phyloP scores from a whole-genome alignment of 306 rosid genomes.

The Quillaja saponaria region DNA sequence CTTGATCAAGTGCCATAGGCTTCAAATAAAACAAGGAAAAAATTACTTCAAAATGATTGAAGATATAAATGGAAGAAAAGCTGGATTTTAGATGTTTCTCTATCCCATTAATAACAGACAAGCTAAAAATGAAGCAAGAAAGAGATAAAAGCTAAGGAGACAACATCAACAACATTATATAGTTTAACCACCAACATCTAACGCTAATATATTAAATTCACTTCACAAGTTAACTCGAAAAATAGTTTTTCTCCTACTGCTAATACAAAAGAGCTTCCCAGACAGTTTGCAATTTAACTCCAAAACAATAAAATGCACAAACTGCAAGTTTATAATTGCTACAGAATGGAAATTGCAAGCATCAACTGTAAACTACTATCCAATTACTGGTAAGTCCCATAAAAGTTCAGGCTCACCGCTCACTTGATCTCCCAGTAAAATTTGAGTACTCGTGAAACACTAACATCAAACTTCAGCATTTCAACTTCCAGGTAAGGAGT shows the following conservation, averaged over 20 bases:
- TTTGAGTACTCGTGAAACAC: no score
- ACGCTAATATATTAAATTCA: neutral
- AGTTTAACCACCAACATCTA: slow-evolving; percentile 7
- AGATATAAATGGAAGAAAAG: slow-evolving; percentile 23
- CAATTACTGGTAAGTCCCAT: neutral
- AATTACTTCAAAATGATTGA: slow-evolving; percentile 9
- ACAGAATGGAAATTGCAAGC: no score
- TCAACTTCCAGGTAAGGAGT: no score
- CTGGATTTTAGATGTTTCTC: slow-evolving; percentile 1
- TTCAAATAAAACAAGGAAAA: slow-evolving; percentile 41
- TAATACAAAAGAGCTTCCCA: neutral
- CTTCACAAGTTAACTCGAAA: neutral
- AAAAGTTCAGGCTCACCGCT: no score
- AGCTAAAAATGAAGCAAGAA: neutral
- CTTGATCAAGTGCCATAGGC: slow-evolving; percentile 78
- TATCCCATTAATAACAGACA: slow-evolving; percentile 3
- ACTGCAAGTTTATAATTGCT: no score
- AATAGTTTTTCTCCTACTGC: slow-evolving; percentile 4
- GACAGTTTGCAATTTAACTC: neutral
- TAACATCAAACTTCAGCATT: no score
- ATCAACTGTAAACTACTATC: neutral
- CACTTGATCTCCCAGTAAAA: no score
- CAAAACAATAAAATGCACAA: neutral
- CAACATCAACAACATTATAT: slow-evolving; percentile 1
- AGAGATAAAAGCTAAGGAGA: neutral